These are phyloP conservation scores for Mycena rebaudengoi DNA, from an alignment of 768 basidiomycete species.

Conservation along the genomic window DNA sequence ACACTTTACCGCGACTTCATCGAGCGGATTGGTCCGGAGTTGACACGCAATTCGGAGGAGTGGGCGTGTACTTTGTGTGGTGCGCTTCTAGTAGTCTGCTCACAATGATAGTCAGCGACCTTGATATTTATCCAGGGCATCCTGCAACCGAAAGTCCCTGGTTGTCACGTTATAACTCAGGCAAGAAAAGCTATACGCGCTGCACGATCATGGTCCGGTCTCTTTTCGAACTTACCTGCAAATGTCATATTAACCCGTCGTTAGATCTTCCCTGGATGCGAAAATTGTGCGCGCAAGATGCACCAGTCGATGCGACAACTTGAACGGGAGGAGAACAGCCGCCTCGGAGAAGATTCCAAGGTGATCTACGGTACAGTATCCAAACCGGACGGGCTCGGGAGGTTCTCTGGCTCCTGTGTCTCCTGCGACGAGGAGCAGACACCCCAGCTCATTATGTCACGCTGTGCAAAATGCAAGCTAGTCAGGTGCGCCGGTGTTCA, in stretches of 20 bases:
- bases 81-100: background rate
- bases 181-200: background rate
- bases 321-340: background rate
- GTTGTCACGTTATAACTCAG: background rate
- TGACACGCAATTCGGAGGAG: background rate
- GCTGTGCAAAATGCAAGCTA: conserved; percentile 4
- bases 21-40: conserved; percentile 3
- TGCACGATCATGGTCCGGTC: background rate
- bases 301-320: background rate
- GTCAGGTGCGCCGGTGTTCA: background rate
- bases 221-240: no score
- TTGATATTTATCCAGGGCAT: background rate
- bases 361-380: background rate
- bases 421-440: conserved; percentile 1
- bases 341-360: background rate
- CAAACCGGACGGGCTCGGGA: background rate
- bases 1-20: background rate
- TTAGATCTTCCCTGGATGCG: background rate
- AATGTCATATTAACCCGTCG: background rate
- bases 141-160: background rate
- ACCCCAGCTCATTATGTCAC: background rate
- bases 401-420: background rate
- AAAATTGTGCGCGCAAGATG: background rate
- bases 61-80: conserved; percentile 1
- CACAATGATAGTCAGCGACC: background rate